Evolutionary conservation across 495 filamentous ascomycete genomes (phyloP).

Genomic region (Jackrogersella multiformis): DNA sequence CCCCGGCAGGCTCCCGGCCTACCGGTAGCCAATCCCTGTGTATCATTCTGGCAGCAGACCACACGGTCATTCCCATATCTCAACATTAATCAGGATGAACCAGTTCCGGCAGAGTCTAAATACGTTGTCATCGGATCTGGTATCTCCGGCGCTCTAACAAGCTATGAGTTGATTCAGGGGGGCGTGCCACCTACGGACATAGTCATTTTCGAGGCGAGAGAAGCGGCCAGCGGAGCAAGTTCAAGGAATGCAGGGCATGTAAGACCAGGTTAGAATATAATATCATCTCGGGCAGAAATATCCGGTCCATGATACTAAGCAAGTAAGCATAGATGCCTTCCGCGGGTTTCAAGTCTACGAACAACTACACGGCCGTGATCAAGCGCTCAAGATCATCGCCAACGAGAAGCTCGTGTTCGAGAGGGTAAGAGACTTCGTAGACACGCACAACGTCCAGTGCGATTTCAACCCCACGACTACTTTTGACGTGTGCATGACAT

Average conservation of each 20-base stretch:
- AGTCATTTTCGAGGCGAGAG: constrained; percentile 43
- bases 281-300: not conserved
- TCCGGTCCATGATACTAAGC: not conserved
- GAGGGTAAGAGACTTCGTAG: constrained; percentile 35
- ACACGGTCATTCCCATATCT: constrained; percentile 42
- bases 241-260: constrained; percentile 48
- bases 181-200: constrained; percentile 41
- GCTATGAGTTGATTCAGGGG: constrained; percentile 42
- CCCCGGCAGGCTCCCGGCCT: constrained; percentile 15
- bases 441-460: constrained; percentile 39
- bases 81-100: constrained; percentile 30
- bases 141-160: constrained; percentile 43
- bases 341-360: constrained; percentile 44
- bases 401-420: constrained; percentile 45
- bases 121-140: constrained; percentile 46
- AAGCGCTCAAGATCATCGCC: constrained; percentile 45
- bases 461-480: constrained; percentile 47
- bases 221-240: constrained; percentile 46
- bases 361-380: constrained; percentile 38
- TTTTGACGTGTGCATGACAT: constrained; percentile 46
- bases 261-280: constrained; percentile 38
- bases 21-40: constrained; percentile 33
- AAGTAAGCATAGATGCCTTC: constrained; percentile 36
- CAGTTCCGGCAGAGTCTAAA: constrained; percentile 23
- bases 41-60: constrained; percentile 42